Evolutionary conservation across 2,329 filamentous ascomycete species (phyloP), one percentile per base, ranked within the genome.

Genomic region (Clonostachys solani): DNA sequence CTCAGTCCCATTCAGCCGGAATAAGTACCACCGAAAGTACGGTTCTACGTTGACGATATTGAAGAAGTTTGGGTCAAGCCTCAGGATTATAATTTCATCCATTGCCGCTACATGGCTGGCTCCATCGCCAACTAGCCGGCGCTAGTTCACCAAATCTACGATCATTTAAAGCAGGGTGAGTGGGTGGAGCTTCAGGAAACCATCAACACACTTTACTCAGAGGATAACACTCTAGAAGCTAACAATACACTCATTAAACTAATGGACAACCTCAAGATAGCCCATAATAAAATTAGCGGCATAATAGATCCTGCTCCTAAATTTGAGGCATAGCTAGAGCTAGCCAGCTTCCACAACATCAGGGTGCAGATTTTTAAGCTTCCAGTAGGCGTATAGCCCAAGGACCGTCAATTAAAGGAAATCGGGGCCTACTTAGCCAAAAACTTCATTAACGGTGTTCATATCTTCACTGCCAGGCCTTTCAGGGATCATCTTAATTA

Each of bases 1-100:
- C 53, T 73, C 0, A 68, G 67, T 29, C 69, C 71, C 0, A 74
- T 74, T 12, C 69, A 74, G 49, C 70, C 69, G 4, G 59, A 60
- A 9, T 70, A 66, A 63, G 71, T 83, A 2, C 80, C 80, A 3
- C 72, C 76, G 3, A 84, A 83, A 50, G 69, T 81, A 45, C 69
- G 67, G 6, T 84, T 83, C 55, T 58, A 81, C 36, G 69, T 84
- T 8, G 80, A 84, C 54, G 79, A 84, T 54, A 69, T 74, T n/a
- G 77, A 83, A 54, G 68, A 75, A 33, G 68, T 76, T 2, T 85
- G 81, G 82, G 48, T 47, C 2, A 53, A 61, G 23, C 44, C 53
- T 0, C 42, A 50, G 3, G 47, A 54, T 12, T 64, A 63, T 40
- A 62, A 65, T 35, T 67, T 55, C 35, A 65, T 70, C 10, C 63